Conservation (phyloP, 2,329 filamentous ascomycete species). For the Neonectria ditissima region DNA sequence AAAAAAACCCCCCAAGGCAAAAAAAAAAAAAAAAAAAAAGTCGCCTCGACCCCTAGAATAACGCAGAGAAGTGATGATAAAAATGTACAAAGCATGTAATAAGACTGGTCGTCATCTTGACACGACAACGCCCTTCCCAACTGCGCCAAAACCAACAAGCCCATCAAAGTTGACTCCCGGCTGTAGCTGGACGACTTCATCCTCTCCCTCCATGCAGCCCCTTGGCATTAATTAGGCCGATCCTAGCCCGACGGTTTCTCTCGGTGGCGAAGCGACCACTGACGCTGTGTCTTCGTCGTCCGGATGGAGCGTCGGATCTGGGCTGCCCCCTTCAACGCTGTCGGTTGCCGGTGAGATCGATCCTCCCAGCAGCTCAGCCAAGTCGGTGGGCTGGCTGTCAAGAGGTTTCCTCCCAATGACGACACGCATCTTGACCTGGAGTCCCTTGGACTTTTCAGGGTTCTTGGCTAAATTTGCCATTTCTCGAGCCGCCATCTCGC, state of each 20-base stretch:
- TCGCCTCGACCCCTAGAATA: constrained; percentile 27
- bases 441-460: constrained; percentile 54
- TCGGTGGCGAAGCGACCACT: neutral
- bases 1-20: constrained; percentile 24
- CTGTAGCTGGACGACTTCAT: constrained; percentile 6
- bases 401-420: constrained; percentile 64
- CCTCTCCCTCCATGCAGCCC: constrained; percentile 10
- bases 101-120: constrained; percentile 35
- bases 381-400: constrained; percentile 40
- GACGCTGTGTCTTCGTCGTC: constrained; percentile 31
- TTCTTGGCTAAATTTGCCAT: constrained; percentile 62
- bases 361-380: constrained; percentile 33
- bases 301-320: constrained; percentile 41
- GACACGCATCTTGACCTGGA: constrained; percentile 62
- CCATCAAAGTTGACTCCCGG: constrained; percentile 27
- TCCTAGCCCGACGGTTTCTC: constrained; percentile 15
- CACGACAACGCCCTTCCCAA: constrained; percentile 38
- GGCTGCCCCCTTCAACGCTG: constrained; percentile 35
- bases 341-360: constrained; percentile 36
- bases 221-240: constrained; percentile 19
- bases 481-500: constrained; percentile 61
- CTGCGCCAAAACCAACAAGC: constrained; percentile 36
- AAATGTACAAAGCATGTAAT: constrained; percentile 35
- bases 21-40: constrained; percentile 19
- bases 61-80: constrained; percentile 31